Base-by-base conservation (phyloP, 768 basidiomycete species). In the Lactarius psammicola region DNA sequence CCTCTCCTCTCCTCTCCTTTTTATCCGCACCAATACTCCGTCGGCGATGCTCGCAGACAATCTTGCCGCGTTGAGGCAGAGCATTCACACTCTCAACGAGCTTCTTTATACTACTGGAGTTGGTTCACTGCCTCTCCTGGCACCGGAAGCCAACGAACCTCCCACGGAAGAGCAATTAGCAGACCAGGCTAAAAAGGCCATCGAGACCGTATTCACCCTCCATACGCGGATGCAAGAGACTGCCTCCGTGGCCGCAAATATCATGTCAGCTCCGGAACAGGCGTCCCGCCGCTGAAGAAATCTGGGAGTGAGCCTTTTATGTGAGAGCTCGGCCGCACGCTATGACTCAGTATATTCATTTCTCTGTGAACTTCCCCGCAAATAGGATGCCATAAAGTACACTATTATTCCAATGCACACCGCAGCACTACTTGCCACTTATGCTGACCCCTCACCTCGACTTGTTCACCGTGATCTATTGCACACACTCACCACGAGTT, bases 111-210 rank as follows among this genome's bases (percentile, higher is more conserved):
- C 55, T 28, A 62, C 66, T 1, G 68, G 68, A 23, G 68, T 69
- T 6, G 68, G 68, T 1, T 67, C 68, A 42, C 65, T 69, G 18
- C 68, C 68, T 60, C 65, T 69, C 51, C 44, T 69, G 8, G 44
- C 68, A 5, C 61, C 56, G 36, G 68, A 63, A 20, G 44, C 53
- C 11, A 62, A 44, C 9, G 53, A 46, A 17, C 28, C 68, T 38
- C 62, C 62, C 36, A 62, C 68, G 23, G 68, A 69, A 44, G 68
- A 67, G 53, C 64, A 67, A 54, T 33, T 69, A 8, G 65, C 59
- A 26, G 61, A 67, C 1, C 66, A 67, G 34, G 61, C 68, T 5
- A 69, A 67, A 30, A 69, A 67, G 61, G 68, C 68, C 33, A 62
- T 69, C 18, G 42, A 49, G 17, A 58, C 60, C 1, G 34, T 67